These are phyloP conservation scores for Epithemia pelagica DNA, from an alignment of 108 stramenopile species.

Conservation along the genomic window DNA sequence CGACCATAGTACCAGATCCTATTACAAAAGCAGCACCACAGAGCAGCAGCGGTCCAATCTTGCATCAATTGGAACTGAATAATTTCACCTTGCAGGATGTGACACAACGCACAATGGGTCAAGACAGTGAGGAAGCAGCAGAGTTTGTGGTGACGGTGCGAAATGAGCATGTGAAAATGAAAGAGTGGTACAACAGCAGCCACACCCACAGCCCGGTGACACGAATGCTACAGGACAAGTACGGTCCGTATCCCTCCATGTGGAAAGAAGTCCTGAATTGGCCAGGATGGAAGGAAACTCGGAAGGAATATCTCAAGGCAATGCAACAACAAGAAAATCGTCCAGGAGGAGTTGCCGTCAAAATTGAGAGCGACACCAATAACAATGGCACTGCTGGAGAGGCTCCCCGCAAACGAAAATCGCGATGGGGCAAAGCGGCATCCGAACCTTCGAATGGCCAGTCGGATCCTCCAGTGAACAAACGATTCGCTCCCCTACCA, in stretches of 20 bases:
- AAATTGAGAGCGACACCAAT: no score
- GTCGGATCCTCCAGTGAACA: slow-evolving; percentile 20
- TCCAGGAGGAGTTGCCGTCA: not conserved
- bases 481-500: slow-evolving; percentile 29
- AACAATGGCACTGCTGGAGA: no score
- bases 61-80: no score
- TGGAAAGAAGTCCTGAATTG: slow-evolving; percentile 83
- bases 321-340: slow-evolving; percentile 1
- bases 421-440: slow-evolving; percentile 41
- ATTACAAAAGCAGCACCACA: no score
- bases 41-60: no score
- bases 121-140: slow-evolving; percentile 61
- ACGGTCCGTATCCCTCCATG: slow-evolving; percentile 67
- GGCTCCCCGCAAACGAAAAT: slow-evolving; percentile 50
- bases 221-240: slow-evolving; percentile 31
- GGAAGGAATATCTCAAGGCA: slow-evolving; percentile 44
- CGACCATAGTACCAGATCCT: no score
- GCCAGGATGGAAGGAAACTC: slow-evolving; percentile 80
- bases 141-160: slow-evolving; percentile 77
- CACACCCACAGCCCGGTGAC: slow-evolving; percentile 17
- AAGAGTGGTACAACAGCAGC: slow-evolving; percentile 62
- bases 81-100: no score
- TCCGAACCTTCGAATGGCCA: slow-evolving; percentile 14
- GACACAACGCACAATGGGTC: no score
- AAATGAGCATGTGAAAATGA: slow-evolving; percentile 73